Percentiles rank a stretch among this genome's conserved stretches.
These are phyloP conservation scores for Colletotrichum paranaense DNA, from an alignment of 2,329 filamentous ascomycete genomes.

Conservation along the genomic window DNA sequence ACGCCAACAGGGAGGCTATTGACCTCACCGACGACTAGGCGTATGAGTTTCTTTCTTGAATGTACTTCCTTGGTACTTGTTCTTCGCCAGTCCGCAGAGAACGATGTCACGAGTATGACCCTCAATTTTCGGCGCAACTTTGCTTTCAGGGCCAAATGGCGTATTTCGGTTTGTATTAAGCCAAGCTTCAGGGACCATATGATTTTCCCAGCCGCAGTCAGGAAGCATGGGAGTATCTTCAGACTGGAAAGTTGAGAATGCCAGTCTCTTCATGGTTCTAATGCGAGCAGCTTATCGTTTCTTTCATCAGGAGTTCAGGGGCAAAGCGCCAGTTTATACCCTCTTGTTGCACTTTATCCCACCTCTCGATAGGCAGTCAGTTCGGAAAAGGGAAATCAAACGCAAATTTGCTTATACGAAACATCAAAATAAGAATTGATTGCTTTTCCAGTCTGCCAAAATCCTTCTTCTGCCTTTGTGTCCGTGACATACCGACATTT, in stretches of 20 bases:
- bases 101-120: neutral
- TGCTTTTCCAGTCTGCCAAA: neutral
- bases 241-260: neutral
- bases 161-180: neutral
- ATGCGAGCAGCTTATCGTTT: neutral
- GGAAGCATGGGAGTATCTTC: neutral
- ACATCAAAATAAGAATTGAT: neutral
- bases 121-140: neutral
- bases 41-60: too few species aligned
- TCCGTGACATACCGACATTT: neutral
- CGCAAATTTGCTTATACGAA: neutral
- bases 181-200: too few species aligned
- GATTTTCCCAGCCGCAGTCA: neutral
- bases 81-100: neutral
- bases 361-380: neutral
- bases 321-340: slow-evolving; percentile 18
- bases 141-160: neutral
- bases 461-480: neutral
- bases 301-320: slow-evolving; percentile 7
- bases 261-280: neutral
- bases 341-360: neutral
- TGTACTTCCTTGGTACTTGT: neutral
- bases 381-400: neutral
- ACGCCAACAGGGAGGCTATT: slow-evolving; percentile 25
- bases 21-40: slow-evolving; percentile 36